phyloP scores from a whole-genome alignment of 1,284 basidiomycete species.

The Cutaneotrichosporon curvatum region DNA sequence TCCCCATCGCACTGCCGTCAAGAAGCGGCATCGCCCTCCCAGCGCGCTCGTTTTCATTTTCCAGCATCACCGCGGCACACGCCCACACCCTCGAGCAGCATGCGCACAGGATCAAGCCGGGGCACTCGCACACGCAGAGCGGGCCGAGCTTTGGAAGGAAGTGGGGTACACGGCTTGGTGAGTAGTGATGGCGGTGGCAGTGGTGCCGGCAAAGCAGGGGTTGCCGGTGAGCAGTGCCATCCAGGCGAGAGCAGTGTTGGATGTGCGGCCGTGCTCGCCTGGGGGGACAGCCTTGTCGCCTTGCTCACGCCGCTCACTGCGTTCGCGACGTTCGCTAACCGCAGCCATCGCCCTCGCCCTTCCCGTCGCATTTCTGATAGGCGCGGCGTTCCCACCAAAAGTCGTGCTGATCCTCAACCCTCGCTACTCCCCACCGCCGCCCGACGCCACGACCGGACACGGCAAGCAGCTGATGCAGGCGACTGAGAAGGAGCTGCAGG shows the following conservation, averaged over 20 bases:
- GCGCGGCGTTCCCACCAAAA: constrained; percentile 60
- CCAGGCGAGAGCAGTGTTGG: no score
- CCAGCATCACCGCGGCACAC: no score
- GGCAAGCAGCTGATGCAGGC: constrained; percentile 55
- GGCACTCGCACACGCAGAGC: not conserved
- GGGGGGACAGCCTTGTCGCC: no score
- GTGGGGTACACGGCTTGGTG: constrained; percentile 7
- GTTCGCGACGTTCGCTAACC: not conserved
- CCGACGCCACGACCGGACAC: constrained; percentile 56
- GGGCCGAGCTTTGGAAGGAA: not conserved
- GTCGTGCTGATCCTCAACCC: constrained; percentile 61
- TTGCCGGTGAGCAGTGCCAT: no score
- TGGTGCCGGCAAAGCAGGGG: no score
- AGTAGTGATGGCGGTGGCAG: not conserved
- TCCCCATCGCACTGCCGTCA: no score
- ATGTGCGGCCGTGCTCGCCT: no score
- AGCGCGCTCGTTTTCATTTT: no score
- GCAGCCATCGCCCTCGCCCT: constrained; percentile 36
- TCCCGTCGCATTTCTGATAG: constrained; percentile 44
- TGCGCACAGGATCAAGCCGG: not conserved
- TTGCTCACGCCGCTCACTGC: not conserved
- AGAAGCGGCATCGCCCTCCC: no score
- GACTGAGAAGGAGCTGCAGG: constrained; percentile 64
- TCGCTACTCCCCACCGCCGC: constrained; percentile 61
- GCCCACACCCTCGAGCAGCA: no score